Evolutionary conservation across 495 filamentous ascomycete genomes (phyloP).

Genomic region (Glutinoglossum americanum): DNA sequence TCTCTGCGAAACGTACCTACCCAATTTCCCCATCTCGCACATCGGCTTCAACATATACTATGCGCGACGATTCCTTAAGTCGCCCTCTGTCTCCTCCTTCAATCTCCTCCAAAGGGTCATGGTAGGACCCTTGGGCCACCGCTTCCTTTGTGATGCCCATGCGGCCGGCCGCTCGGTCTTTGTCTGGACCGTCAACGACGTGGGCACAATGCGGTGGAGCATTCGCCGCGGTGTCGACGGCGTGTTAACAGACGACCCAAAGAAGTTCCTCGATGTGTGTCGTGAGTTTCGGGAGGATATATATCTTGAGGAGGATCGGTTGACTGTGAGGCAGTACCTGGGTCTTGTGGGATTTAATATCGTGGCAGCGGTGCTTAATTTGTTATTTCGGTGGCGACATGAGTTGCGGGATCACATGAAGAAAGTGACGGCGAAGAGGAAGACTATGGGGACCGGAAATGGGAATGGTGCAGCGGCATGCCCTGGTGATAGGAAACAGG

Average conservation of each 20-base stretch:
- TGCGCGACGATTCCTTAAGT: slow-evolving; percentile 42
- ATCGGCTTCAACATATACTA: slow-evolving; percentile 51
- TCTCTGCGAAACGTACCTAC: slow-evolving; percentile 35
- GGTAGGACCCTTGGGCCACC: slow-evolving; percentile 35
- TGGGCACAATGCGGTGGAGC: slow-evolving; percentile 51
- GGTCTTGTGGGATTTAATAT: neutral
- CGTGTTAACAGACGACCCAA: slow-evolving; percentile 33
- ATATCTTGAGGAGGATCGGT: neutral
- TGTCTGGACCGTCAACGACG: slow-evolving; percentile 72
- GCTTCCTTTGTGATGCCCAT: slow-evolving; percentile 39
- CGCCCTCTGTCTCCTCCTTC: slow-evolving; percentile 38
- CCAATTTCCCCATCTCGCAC: slow-evolving; percentile 42
- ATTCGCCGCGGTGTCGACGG: slow-evolving; percentile 28
- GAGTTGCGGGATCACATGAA: neutral
- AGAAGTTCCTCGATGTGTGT: slow-evolving; percentile 22
- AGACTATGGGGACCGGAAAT: too few species aligned
- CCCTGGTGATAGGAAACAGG: neutral
- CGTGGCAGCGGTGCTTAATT: neutral
- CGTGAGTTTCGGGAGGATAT: neutral
- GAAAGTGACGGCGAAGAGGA: too few species aligned
- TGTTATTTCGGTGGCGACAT: neutral
- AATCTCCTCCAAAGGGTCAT: slow-evolving; percentile 49
- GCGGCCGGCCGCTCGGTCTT: slow-evolving; percentile 34
- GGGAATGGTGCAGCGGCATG: neutral
- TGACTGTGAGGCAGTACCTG: neutral